Conservation (phyloP, 768 basidiomycete species). For the Lactarius hatsudake region DNA sequence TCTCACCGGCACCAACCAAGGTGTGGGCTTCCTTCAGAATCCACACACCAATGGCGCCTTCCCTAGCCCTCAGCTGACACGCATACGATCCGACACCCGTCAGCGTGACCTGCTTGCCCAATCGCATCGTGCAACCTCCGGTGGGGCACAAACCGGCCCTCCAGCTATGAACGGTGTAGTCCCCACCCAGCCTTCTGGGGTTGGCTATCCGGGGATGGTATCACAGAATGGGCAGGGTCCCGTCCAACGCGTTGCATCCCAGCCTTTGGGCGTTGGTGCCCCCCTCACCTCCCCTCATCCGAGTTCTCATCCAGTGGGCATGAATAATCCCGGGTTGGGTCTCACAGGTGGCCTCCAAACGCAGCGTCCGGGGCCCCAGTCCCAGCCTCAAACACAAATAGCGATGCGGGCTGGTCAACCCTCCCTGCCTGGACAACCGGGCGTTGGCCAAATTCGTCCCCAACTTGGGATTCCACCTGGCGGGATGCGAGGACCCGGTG, state of each 20-base stretch:
- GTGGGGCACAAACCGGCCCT: constrained; percentile 18
- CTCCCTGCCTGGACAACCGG: constrained; percentile 32
- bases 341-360: constrained; percentile 37
- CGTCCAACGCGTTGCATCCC: constrained; percentile 56
- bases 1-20: constrained; percentile 34
- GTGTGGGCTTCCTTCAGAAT: constrained; percentile 34
- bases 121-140: constrained; percentile 17
- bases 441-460: constrained; percentile 40
- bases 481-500: constrained; percentile 41
- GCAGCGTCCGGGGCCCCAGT: constrained; percentile 37
- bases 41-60: constrained; percentile 27
- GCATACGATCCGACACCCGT: constrained; percentile 7
- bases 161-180: constrained; percentile 26
- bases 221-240: constrained; percentile 17
- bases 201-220: constrained; percentile 13
- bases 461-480: constrained; percentile 28
- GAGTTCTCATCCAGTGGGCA: constrained; percentile 10
- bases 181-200: constrained; percentile 22
- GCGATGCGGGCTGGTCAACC: constrained; percentile 33
- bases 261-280: constrained; percentile 36
- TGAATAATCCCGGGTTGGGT: constrained; percentile 39
- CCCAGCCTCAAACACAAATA: constrained; percentile 34
- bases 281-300: constrained; percentile 17
- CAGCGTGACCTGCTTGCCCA: constrained; percentile 11
- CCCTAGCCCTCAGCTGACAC: constrained; percentile 3